phyloP scores from a whole-genome alignment of 345 rosid genomes.

The Gossypium mustelinum region DNA sequence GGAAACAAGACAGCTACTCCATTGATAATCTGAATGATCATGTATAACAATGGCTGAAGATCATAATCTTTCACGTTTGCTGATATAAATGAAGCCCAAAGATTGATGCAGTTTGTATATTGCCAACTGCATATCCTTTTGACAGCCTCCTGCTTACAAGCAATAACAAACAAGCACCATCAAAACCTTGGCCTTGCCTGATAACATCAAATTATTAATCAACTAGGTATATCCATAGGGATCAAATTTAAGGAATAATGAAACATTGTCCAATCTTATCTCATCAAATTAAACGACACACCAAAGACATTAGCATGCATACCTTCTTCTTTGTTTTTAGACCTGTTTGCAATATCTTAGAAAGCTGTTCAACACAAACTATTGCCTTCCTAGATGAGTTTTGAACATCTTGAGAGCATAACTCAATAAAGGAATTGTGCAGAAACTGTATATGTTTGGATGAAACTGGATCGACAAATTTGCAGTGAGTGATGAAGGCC shows the following conservation, averaged over 20 bases:
- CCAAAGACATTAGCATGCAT: neutral
- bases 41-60: constrained; percentile 63
- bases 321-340: constrained; percentile 75
- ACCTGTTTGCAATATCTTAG: constrained; percentile 64
- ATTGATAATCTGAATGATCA: constrained; percentile 66
- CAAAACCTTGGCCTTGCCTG: neutral
- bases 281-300: constrained; percentile 1
- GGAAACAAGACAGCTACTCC: constrained; percentile 73
- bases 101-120: constrained; percentile 68
- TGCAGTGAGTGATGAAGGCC: constrained; percentile 62
- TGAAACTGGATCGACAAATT: constrained; percentile 46
- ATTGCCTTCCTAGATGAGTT: constrained; percentile 60
- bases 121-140: constrained; percentile 81
- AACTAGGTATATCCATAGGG: neutral
- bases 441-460: constrained; percentile 44
- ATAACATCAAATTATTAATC: neutral
- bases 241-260: constrained; percentile 7
- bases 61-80: constrained; percentile 48
- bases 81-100: constrained; percentile 78
- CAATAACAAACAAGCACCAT: constrained; percentile 20
- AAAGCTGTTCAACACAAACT: constrained; percentile 59
- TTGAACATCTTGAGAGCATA: constrained; percentile 79
- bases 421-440: constrained; percentile 59
- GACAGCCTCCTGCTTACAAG: constrained; percentile 65
- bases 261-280: constrained; percentile 6